Conservation (phyloP, 2,329 filamentous ascomycete genomes). For the Monosporascus sp. region DNA sequence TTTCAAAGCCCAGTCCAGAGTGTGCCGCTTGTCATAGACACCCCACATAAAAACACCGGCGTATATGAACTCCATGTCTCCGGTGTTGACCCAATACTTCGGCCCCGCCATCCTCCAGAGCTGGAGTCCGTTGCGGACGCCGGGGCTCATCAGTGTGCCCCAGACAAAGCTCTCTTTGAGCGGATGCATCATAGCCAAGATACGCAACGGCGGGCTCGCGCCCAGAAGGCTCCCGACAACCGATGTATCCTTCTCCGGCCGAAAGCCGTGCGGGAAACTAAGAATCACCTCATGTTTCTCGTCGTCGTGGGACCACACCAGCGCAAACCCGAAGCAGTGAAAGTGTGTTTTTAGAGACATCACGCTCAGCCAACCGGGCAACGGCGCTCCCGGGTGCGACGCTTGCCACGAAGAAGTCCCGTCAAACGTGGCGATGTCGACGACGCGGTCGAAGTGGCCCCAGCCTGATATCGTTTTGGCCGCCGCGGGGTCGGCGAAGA, state of each 20-base stretch:
- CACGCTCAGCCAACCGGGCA: constrained; percentile 9
- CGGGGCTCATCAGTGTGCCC: not conserved
- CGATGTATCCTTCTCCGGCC: not conserved
- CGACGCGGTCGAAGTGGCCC: constrained; percentile 8
- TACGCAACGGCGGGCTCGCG: not conserved
- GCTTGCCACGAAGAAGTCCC: constrained; percentile 2
- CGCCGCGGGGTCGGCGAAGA: constrained; percentile 6
- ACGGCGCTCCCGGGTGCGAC: constrained; percentile 3
- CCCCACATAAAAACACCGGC: constrained; percentile 1
- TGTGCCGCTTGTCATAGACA: not conserved
- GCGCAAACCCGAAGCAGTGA: not conserved
- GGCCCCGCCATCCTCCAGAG: constrained; percentile 3
- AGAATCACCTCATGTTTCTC: constrained; percentile 6
- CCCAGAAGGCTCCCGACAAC: constrained; percentile 3
- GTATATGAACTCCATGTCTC: constrained; percentile 1
- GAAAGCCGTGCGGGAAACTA: constrained; percentile 8
- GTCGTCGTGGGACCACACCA: constrained; percentile 6
- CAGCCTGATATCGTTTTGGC: constrained; percentile 1
- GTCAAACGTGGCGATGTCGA: not conserved
- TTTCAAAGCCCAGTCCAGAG: not conserved
- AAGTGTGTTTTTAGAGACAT: not conserved
- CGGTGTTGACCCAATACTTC: constrained; percentile 7
- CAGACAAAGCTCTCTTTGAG: constrained; percentile 7
- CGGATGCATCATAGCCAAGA: constrained; percentile 9
- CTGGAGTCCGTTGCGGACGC: constrained; percentile 3